Conservation (phyloP, 352 stramenopile species). For the Globisporangium spiculum region DNA sequence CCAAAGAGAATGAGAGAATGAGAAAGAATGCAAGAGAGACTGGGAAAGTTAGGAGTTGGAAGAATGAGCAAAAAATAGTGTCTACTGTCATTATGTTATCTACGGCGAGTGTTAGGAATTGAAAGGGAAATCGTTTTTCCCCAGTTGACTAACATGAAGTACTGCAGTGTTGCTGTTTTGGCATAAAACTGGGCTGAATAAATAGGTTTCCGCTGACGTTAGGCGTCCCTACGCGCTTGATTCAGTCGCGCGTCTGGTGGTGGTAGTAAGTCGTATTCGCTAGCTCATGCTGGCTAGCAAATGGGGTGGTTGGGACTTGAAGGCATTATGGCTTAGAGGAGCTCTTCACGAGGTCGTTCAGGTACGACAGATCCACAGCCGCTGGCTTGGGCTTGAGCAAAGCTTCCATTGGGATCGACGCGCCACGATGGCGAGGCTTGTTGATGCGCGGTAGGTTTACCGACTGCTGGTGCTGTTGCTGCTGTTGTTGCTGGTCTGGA, state of each 20-base stretch:
- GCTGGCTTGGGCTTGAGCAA: slow-evolving; percentile 23
- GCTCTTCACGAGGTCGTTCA: slow-evolving; percentile 34
- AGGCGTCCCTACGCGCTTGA: not conserved
- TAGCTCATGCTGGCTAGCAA: not conserved
- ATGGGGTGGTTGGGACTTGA: not conserved
- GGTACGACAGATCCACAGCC: slow-evolving; percentile 49
- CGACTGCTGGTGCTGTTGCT: slow-evolving; percentile 13
- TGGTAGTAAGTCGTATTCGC: not conserved
- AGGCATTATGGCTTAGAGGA: not conserved
- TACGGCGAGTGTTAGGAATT: not conserved
- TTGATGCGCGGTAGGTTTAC: slow-evolving; percentile 16
- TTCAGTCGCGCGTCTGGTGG: not conserved
- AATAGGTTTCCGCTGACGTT: not conserved
- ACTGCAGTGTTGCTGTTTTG: not conserved
- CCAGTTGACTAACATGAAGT: not conserved
- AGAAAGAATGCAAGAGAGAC: too few relatives aligned
- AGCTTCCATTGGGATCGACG: slow-evolving; percentile 11
- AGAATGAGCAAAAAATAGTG: not conserved
- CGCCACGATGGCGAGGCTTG: slow-evolving; percentile 11
- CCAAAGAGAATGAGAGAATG: too few relatives aligned
- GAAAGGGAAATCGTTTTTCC: not conserved
- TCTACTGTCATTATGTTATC: not conserved
- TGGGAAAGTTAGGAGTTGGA: not conserved
- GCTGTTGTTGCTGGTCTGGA: slow-evolving; percentile 4
- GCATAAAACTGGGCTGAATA: not conserved